Conservation (phyloP, 1,139 yeast genomes). For the Debaryomyces singareniensis region DNA sequence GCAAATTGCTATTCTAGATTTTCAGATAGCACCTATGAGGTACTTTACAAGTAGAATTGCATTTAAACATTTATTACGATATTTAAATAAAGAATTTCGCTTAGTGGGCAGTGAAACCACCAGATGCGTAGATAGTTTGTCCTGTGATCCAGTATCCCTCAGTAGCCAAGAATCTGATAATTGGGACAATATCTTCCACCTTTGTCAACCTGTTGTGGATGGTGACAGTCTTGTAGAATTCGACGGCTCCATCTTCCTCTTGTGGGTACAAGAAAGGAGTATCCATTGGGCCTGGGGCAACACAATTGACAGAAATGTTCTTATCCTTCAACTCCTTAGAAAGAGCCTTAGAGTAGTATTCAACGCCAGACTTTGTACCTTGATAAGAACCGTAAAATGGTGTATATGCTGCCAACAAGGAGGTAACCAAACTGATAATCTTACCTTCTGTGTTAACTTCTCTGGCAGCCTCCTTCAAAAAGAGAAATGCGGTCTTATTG, state of each 20-base stretch:
- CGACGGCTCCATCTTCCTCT: constrained; percentile 48
- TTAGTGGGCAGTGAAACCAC: constrained; percentile 57
- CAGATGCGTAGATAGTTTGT: constrained; percentile 58
- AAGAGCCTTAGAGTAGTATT: constrained; percentile 49
- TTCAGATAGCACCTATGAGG: no score
- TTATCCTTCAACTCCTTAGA: constrained; percentile 48
- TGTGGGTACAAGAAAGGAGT: constrained; percentile 63
- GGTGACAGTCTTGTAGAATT: constrained; percentile 47
- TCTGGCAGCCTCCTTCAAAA: constrained; percentile 51
- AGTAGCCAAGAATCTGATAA: constrained; percentile 51
- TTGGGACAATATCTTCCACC: constrained; percentile 58
- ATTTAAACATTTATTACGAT: no score
- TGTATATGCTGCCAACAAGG: constrained; percentile 60
- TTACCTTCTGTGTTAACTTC: constrained; percentile 46
- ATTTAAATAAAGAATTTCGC: no score
- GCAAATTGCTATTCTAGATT: no score
- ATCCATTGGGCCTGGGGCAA: constrained; percentile 72
- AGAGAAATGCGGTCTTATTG: constrained; percentile 56
- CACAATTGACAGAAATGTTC: constrained; percentile 48
- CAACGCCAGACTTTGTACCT: constrained; percentile 60
- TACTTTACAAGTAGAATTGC: no score
- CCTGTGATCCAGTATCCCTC: constrained; percentile 70
- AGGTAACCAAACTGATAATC: constrained; percentile 54
- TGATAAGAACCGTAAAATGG: constrained; percentile 53
- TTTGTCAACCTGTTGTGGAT: constrained; percentile 48